Base-by-base conservation (phyloP, 2,329 filamentous ascomycete species). In the Drechslerella dactyloides region DNA sequence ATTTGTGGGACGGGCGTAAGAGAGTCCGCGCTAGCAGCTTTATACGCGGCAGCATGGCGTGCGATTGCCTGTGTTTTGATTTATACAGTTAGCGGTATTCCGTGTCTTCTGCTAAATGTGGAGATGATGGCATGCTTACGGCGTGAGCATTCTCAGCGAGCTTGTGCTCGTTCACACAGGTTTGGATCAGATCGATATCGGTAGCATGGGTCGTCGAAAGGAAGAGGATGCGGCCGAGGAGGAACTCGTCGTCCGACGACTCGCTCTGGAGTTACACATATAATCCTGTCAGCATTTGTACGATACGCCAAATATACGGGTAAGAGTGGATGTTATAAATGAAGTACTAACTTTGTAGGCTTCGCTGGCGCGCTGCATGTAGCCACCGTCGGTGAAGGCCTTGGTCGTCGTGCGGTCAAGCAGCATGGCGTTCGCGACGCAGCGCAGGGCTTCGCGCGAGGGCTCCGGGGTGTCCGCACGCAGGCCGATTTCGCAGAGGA, bases 341-440 rank as follows among this genome's bases (percentile, higher is more conserved):
- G n/a, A 68, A 27, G 40, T 57, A 54, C 77, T 52, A 76, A 81
- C 83, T 79, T 89, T 89, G 46, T 96, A 84, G 74, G 85, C 86
- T 63, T 85, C 83, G 68, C 90, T 91, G 17, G 89, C 86, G 75
- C 88, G 89, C 15, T 83, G 81, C 44, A 86, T 85, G 77, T 86
- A 89, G 7, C 85, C 88, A 21, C 90, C 81, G 76, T 92, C 86
- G 13, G 91, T 87, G 59, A 94, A 87, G 50, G 85, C 84, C 78
- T 93, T 88, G 56, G 90, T 85, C 46, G 89, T 88, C 44, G 85
- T 82, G 8, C 85, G 82, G 73, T 87, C 83, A 17, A 96, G 84
- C 0, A 96, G 82, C 77, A 97, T 81, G 7, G 91, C 87, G 79
- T 97, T 97, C 76, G 91, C 93, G 53, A 97, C 80, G 75, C 91